A percentile compares a stretch with the other conserved stretches of the same genome.
Evolutionary conservation across 768 basidiomycete species (phyloP).

Genomic region (Megacollybia marginata): DNA sequence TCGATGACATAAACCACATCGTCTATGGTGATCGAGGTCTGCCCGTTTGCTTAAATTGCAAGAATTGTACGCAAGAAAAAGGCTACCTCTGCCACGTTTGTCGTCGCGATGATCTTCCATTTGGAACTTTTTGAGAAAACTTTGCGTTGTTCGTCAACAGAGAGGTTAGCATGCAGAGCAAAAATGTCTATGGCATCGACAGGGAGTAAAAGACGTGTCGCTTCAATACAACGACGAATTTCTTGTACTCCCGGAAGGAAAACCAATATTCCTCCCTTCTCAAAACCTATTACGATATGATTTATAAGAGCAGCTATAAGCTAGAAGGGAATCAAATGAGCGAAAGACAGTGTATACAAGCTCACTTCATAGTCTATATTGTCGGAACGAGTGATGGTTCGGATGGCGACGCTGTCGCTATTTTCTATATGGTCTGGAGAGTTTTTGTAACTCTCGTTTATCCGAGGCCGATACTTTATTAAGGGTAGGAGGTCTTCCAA

Average conservation of each 20-base stretch:
- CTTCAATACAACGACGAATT: conserved; percentile 70
- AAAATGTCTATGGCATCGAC: conserved; percentile 44
- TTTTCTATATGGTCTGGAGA: conserved; percentile 22
- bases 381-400: conserved; percentile 51
- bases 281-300: conserved; percentile 38
- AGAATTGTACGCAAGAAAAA: not conserved
- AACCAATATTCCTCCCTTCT: conserved; percentile 67
- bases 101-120: conserved; percentile 85
- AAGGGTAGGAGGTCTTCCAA: conserved; percentile 70
- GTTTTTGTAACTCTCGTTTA: conserved; percentile 20
- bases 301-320: conserved; percentile 53
- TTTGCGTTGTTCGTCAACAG: conserved; percentile 72
- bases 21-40: conserved; percentile 90
- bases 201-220: conserved; percentile 30
- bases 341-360: not conserved
- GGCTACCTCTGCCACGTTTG: conserved; percentile 84
- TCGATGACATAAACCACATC: conserved; percentile 85
- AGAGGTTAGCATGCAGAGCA: conserved; percentile 85
- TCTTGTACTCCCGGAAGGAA: conserved; percentile 91
- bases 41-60: not conserved
- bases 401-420: conserved; percentile 47
- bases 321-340: not conserved
- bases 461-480: conserved; percentile 47
- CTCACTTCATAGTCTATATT: conserved; percentile 68
- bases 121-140: conserved; percentile 59